Evolutionary conservation across 306 rosid genomes (phyloP).

Genomic region (Delonix regia): DNA sequence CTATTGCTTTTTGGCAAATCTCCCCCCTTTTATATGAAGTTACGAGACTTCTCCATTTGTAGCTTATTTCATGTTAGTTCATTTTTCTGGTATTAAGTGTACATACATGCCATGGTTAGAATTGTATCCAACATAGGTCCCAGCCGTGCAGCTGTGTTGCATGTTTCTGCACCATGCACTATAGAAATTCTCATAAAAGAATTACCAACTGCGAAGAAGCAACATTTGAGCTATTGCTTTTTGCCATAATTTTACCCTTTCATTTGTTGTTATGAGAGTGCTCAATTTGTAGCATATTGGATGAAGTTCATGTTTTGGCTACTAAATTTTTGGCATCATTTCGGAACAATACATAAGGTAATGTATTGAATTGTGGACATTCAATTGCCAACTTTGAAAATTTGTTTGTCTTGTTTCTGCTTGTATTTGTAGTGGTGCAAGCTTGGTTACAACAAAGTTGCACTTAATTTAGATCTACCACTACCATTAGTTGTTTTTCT

Average conservation of each 20-base stretch:
- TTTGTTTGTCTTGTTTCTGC: conserved; percentile 7
- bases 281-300: neutral
- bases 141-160: neutral
- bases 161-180: neutral
- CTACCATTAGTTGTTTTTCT: neutral
- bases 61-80: conserved; percentile 11
- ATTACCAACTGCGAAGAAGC: conserved; percentile 3
- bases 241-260: conserved; percentile 6
- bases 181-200: conserved; percentile 12
- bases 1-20: neutral
- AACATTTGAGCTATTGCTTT: conserved; percentile 13
- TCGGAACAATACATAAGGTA: conserved; percentile 44
- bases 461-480: neutral
- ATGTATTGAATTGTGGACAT: conserved; percentile 32
- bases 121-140: too few species aligned
- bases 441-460: neutral
- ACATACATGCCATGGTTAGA: neutral
- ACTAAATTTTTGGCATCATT: conserved; percentile 37
- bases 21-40: conserved; percentile 22
- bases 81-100: neutral
- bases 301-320: neutral
- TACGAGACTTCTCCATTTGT: conserved; percentile 32
- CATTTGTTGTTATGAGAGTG: conserved; percentile 30
- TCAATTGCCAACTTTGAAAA: neutral
- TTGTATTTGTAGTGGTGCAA: neutral